These are phyloP conservation scores for Pseudocercospora musae DNA, from an alignment of 2,329 filamentous ascomycete genomes.

Conservation along the genomic window DNA sequence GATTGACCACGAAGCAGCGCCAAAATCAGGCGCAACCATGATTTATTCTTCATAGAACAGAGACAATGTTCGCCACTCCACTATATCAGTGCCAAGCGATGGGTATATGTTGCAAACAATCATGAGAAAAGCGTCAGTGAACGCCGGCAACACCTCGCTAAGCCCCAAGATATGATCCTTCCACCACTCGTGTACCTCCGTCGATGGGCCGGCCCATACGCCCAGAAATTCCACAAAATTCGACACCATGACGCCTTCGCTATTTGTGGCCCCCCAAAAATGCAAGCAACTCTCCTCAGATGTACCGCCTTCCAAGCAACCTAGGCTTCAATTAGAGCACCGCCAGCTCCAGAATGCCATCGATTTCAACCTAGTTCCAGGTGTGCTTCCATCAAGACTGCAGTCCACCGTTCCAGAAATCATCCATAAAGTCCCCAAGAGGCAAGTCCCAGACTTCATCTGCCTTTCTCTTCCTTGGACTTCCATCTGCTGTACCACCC, in stretches of 20 bases:
- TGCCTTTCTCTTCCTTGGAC: slow-evolving; percentile 22
- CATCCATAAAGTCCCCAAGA: slow-evolving; percentile 14
- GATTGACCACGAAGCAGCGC: not conserved
- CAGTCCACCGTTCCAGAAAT: not conserved
- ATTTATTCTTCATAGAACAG: not conserved
- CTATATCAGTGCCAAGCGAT: slow-evolving; percentile 1
- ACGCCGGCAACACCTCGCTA: not conserved
- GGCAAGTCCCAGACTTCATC: slow-evolving; percentile 17
- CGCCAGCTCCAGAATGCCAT: not conserved
- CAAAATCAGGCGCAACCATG: not conserved
- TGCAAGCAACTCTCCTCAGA: not conserved
- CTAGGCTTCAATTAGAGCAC: not conserved
- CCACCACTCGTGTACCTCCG: not conserved
- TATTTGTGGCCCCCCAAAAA: not conserved
- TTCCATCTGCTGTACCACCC: slow-evolving; percentile 3
- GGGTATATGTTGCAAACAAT: not conserved
- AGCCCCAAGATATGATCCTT: not conserved
- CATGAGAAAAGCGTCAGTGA: not conserved
- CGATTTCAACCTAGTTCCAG: not conserved
- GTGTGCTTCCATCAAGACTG: not conserved
- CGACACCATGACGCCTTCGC: not conserved
- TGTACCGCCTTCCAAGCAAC: not conserved
- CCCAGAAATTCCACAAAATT: not conserved
- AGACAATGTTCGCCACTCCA: not conserved
- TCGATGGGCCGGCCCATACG: not conserved